Base-by-base conservation (phyloP, 2,329 filamentous ascomycete species). In the Diaporthe citrichinensis region DNA sequence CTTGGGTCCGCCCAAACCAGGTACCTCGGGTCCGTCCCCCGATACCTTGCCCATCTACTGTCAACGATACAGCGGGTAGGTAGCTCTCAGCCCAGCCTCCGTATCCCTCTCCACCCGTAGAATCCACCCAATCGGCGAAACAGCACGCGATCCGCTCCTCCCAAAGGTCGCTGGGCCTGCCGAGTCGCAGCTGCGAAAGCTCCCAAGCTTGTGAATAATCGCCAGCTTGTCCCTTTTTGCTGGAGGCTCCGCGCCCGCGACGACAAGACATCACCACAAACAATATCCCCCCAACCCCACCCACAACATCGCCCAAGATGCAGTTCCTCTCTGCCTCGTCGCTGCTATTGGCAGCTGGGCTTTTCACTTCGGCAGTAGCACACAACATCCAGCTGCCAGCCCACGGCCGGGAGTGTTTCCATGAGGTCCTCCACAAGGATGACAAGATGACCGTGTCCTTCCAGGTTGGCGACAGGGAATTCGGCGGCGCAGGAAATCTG, bases 401-500 rank as follows among this genome's bases (percentile, higher is more conserved):
- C 80, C 95, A 99, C 87, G 94, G 95, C 82, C 92, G 95, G 86
- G 97, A 99, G 88, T 99, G 97, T 89, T 99, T 98, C 90, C 94
- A 98, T 89, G 97, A 99, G 88, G 86, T 89, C 80, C 92, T 99
- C 76, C 96, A 98, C 88, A 92, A 90, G 84, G 97, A 98, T 85
- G 97, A 99, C 88, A 94, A 94, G 86, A 99, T 99, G 97, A 98
- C 95, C 12, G 96, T 99, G 76, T 98, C 96, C 41, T 99, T 97
- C 90, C 97, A 98, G 88, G 96, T 98, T 76, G 97, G 97, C 83
- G 97, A 99, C 84, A 90, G 96, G 79, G 97, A 99, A 84, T 98
- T 98, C 86, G 96, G 96, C 71, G 94, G 94, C 71, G 96, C 95
- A 75, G 96, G 96, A 46, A 98, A 98, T 83, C 88, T 99, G 76